Conservation (phyloP, 306 rosid species). For the Dalbergia cultrata region DNA sequence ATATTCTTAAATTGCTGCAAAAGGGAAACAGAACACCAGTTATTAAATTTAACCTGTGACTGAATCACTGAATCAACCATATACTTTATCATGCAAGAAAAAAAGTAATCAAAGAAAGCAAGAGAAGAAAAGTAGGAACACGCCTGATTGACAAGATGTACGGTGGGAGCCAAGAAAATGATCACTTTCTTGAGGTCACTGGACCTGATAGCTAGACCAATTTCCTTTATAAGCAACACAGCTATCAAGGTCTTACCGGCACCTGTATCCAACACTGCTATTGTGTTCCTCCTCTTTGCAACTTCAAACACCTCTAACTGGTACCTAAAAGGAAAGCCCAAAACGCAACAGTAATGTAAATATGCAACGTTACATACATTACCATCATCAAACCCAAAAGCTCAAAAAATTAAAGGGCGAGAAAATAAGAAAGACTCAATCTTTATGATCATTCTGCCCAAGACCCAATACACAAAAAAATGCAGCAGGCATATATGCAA, state of each 20-base stretch:
- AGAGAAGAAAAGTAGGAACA: neutral
- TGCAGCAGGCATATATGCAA: neutral
- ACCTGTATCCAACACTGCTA: constrained; percentile 89
- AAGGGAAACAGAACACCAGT: constrained; percentile 51
- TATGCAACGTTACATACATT: neutral
- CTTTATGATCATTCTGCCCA: constrained; percentile 27
- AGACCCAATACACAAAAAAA: constrained; percentile 37
- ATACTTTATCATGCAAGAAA: constrained; percentile 19
- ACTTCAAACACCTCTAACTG: constrained; percentile 73
- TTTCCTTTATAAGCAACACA: constrained; percentile 73
- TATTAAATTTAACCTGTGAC: constrained; percentile 33
- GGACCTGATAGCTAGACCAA: constrained; percentile 59
- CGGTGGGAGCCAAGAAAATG: constrained; percentile 89
- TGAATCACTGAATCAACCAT: constrained; percentile 30
- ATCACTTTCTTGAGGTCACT: constrained; percentile 54
- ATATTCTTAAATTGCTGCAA: constrained; percentile 81
- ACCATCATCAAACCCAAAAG: neutral
- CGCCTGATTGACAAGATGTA: constrained; percentile 91
- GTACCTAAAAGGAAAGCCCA: constrained; percentile 54
- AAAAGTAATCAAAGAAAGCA: neutral
- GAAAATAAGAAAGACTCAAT: constrained; percentile 1
- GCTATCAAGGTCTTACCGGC: constrained; percentile 85
- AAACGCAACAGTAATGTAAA: constrained; percentile 15
- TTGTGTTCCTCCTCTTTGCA: constrained; percentile 73
- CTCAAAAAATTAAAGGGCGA: neutral